A percentile compares a stretch with the other conserved stretches of the same genome.
phyloP scores from a whole-genome alignment of 192 early-diverging fungal species.

The Backusella macrospora region DNA sequence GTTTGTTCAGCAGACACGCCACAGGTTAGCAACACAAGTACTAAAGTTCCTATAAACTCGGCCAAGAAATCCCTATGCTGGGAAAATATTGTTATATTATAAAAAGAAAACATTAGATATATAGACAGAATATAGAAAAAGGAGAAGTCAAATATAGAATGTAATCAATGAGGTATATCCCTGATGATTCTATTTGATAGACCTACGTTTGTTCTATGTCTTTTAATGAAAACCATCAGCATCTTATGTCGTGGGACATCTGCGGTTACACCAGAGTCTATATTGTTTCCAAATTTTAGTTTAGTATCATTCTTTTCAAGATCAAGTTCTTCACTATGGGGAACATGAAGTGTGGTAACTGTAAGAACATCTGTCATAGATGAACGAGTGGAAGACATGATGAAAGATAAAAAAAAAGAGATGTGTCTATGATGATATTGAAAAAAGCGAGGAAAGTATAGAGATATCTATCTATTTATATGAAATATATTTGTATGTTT shows the following conservation, averaged over 20 bases:
- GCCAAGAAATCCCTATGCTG: conserved; percentile 62
- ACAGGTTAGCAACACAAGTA: conserved; percentile 66
- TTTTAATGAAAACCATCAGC: not conserved
- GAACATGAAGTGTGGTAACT: not conserved
- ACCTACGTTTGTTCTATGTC: not conserved
- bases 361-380: conserved; percentile 3
- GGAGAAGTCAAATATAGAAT: not conserved
- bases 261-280: not conserved
- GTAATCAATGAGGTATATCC: no score
- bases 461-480: not conserved
- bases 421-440: not conserved
- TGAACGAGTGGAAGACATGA: conserved; percentile 3
- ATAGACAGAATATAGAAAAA: not conserved
- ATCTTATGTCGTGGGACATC: not conserved
- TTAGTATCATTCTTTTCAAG: not conserved
- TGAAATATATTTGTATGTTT: not conserved
- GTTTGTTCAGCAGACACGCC: conserved; percentile 61
- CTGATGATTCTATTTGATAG: no score
- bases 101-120: not conserved
- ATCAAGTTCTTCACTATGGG: not conserved
- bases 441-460: not conserved
- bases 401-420: not conserved
- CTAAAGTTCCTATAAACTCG: conserved; percentile 76
- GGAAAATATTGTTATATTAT: not conserved
- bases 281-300: not conserved